Evolutionary conservation across 305 asterid species (phyloP), one percentile per base, ranked within the genome.

Genomic region (Fraxinus dipetala): DNA sequence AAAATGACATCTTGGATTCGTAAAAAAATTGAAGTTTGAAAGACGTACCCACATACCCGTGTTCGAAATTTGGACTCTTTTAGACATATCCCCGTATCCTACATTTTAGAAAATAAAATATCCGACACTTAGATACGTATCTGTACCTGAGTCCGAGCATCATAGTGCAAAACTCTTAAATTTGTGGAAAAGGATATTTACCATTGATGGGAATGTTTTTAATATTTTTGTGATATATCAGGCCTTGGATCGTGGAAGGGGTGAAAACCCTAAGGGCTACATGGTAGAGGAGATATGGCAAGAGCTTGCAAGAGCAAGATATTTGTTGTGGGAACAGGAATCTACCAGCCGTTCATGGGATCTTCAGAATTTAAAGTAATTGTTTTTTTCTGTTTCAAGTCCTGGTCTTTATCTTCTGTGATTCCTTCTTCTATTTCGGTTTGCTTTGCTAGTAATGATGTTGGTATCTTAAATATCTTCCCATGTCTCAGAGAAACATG

Each of bases 161-260:
- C 51, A 40, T 40, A 40, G 51, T 43, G 48, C 14, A 40, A 77
- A 67, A 65, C 10, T 2, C 77, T 69, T 73, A 77, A 31, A 36
- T 85, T 63, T 80, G 76, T 84, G 79, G 81, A 79, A 79, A 69
- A 26, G 36, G 79, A 80, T 74, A 30, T 24, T 80, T 40, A 16
- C 35, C 78, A 80, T 67, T 81, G 51, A 54, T 63, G 45, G 26
- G 35, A 32, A 70, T 43, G 5, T 81, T 77, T 30, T 24, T 75
- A 56, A 76, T 76, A 45, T 61, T 56, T 77, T 76, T 78, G 80
- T 75, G 78, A 72, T 61, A 73, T 74, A 72, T 14, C 82, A 94
- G 99, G 98, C 99, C 18, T 85, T 93, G 90, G 97, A 96, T 88
- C 94, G 91, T 65, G 98, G 98, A 81, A 90, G 92, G 77, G 91